Percentiles rank a stretch among this genome's conserved stretches.
Evolutionary conservation across 805 yeast species (phyloP).

Genomic region (Pichia exigua): DNA sequence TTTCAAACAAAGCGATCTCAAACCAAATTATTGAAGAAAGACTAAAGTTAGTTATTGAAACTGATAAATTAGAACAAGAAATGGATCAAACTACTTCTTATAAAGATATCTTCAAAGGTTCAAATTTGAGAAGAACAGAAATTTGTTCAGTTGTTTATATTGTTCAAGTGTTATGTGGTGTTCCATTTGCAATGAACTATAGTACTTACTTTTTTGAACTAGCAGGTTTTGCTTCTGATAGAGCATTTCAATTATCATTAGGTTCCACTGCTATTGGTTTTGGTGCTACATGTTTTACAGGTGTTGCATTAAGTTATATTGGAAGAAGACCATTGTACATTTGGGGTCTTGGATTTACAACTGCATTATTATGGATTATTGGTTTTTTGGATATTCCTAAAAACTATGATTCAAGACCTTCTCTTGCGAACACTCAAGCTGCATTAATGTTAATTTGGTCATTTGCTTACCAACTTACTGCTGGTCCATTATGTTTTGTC

Average conservation of each 20-base stretch:
- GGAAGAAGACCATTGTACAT: slow-evolving; percentile 30
- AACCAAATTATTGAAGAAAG: slow-evolving; percentile 6
- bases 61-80: slow-evolving; percentile 12
- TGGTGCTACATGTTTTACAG: slow-evolving; percentile 26
- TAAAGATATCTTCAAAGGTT: slow-evolving; percentile 40
- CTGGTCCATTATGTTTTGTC: slow-evolving; percentile 35
- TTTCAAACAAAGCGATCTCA: slow-evolving; percentile 12
- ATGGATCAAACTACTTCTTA: slow-evolving; percentile 11
- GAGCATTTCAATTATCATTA: slow-evolving; percentile 18
- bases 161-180: slow-evolving; percentile 54
- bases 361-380: slow-evolving; percentile 6
- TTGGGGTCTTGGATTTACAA: slow-evolving; percentile 1
- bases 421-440: slow-evolving; percentile 10
- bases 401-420: neutral
- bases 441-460: slow-evolving; percentile 11
- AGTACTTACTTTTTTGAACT: slow-evolving; percentile 36
- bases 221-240: slow-evolving; percentile 13
- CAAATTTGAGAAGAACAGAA: slow-evolving; percentile 45
- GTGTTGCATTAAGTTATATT: slow-evolving; percentile 31
- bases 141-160: slow-evolving; percentile 30
- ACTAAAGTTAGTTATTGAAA: slow-evolving; percentile 7
- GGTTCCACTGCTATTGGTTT: slow-evolving; percentile 30
- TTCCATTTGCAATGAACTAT: slow-evolving; percentile 59
- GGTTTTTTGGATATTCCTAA: slow-evolving; percentile 10
- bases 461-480: slow-evolving; percentile 28